Evolutionary conservation across 2,329 filamentous ascomycete genomes (phyloP).

Genomic region (Pseudogymnoascus sp.): DNA sequence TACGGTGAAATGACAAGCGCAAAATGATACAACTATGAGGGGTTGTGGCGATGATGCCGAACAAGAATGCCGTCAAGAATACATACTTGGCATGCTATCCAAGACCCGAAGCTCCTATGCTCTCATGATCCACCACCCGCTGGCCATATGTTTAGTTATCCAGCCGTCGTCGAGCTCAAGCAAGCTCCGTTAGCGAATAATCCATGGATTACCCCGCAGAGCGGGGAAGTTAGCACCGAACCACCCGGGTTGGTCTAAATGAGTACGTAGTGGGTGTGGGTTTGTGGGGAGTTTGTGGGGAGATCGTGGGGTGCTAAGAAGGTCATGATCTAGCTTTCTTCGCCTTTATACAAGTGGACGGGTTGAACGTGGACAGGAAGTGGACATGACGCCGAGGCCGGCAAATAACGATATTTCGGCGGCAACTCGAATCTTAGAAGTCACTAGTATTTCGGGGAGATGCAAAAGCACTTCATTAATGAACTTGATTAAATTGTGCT

Average conservation of each 20-base stretch:
- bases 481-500: not conserved
- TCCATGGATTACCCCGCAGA: not conserved
- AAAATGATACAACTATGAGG: not conserved
- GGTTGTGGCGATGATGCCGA: not conserved
- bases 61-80: not conserved
- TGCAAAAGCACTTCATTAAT: not conserved
- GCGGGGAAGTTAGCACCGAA: not conserved
- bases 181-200: not conserved
- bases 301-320: not conserved
- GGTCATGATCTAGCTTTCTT: not conserved
- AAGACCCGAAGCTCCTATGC: not conserved
- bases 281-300: not conserved
- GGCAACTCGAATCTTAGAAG: not conserved
- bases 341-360: not conserved
- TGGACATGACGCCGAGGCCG: not conserved
- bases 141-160: not conserved
- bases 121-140: not conserved
- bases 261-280: no score
- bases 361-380: not conserved
- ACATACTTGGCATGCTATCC: not conserved
- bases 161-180: not conserved
- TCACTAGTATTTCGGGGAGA: not conserved
- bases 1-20: not conserved
- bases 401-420: not conserved
- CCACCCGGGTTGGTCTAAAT: not conserved